Base-by-base conservation (phyloP, 2,329 filamentous ascomycete species). In the Rhinocladiella similis region DNA sequence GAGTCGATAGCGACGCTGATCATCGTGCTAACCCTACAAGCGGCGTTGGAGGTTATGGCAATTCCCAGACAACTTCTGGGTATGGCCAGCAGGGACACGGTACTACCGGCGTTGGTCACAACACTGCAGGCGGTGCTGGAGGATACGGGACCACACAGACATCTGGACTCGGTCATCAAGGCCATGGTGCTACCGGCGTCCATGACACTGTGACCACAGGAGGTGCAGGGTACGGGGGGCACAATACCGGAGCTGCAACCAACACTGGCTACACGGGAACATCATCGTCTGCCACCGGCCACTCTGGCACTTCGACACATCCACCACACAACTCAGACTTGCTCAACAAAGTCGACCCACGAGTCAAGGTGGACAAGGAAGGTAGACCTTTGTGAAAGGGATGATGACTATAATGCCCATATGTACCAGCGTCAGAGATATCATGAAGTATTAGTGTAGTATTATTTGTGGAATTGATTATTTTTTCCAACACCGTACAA, bases 321-420 rank as follows among this genome's bases (percentile, higher is more conserved):
- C 10, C 22, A 36, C n/a, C 27, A 4, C 73, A 75, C 51, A 59
- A 69, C 50, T 67, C 63, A 16, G 58, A 54, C 22, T 41, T 67
- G 16, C 39, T 64, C 36, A 69, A 69, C 57, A 67, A 67, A 47
- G 56, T 67, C 1, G 67, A 69, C 46, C 67, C 68, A 22, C 56
- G 66, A 16, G 66, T 68, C 6, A 65, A 71, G 55, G 57, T 33
- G 29, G 57, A 62, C 43, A 48, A n/a, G 9, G 47, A 59, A 20
- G 56, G 56, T 18, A 52, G 54, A 35, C 19, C 43, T n/a, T 22
- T 25, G 10, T 46, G 43, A 46, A 16, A 47, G 9, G 18, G 25
- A 25, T 47, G 20, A 46, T 46, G 42, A 46, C 42, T 19, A 10
- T 5, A 41, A 41, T 41, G 18, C 38, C 4, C 3, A 19, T 5